These are phyloP conservation scores for Effrenium voratum DNA, from an alignment of 73 alveolate species.

Conservation along the genomic window DNA sequence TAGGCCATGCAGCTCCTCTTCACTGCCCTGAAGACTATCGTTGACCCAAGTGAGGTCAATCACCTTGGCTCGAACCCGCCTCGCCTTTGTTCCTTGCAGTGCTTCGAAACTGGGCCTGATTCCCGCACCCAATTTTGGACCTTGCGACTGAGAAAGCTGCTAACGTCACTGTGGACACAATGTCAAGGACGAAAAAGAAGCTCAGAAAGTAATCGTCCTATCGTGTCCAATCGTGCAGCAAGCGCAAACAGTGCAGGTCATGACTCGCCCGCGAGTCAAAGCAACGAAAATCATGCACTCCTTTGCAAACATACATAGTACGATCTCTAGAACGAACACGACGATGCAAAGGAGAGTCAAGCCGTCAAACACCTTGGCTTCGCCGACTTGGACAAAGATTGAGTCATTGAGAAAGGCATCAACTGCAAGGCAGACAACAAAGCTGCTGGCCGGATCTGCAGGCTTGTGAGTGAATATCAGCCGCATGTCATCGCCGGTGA, in stretches of 20 bases:
- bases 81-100: constrained; percentile 94
- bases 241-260: not conserved
- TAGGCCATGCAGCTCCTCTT: constrained; percentile 95
- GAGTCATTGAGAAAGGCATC: not conserved
- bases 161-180: constrained; percentile 97
- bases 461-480: constrained; percentile 85
- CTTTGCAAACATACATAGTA: constrained; percentile 83
- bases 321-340: constrained; percentile 81
- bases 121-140: no score
- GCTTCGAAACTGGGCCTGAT: no score
- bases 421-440: not conserved
- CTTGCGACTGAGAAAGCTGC: constrained; percentile 95
- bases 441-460: constrained; percentile 86
- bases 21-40: constrained; percentile 96
- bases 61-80: constrained; percentile 49
- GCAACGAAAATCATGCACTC: not conserved
- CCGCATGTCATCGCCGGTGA: constrained; percentile 93
- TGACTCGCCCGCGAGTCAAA: not conserved
- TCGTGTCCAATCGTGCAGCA: not conserved
- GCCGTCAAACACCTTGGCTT: constrained; percentile 72
- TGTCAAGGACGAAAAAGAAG: constrained; percentile 98
- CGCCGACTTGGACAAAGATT: not conserved
- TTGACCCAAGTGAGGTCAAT: constrained; percentile 95
- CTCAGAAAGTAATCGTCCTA: constrained; percentile 95
- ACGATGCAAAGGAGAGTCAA: constrained; percentile 74